Evolutionary conservation across 148 eudicot genomes (phyloP).

Genomic region (Spergularia marina): DNA sequence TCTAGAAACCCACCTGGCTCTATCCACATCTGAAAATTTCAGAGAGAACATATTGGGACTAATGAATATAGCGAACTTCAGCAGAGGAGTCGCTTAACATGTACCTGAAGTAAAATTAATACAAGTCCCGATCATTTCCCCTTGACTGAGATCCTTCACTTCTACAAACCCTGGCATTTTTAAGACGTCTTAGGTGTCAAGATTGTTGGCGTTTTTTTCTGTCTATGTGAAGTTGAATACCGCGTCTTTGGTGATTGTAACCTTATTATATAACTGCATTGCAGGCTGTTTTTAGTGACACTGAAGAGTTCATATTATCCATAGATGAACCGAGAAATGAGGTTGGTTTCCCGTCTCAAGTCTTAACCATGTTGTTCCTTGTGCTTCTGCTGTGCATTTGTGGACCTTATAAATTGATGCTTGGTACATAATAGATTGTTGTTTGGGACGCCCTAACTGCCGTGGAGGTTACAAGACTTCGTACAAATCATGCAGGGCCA

Average conservation of each 20-base stretch:
- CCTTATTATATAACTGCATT: conserved; percentile 27
- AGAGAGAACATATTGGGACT: too few relatives aligned
- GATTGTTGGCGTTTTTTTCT: not conserved
- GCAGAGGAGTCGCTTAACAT: too few relatives aligned
- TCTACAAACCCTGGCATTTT: too few relatives aligned
- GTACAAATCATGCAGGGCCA: conserved; percentile 60
- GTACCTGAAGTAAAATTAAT: too few relatives aligned
- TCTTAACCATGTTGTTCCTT: not conserved
- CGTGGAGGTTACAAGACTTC: conserved; percentile 64
- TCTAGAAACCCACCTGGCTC: too few relatives aligned
- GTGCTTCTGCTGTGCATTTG: not conserved
- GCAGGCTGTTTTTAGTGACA: conserved; percentile 79
- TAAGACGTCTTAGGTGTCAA: too few relatives aligned
- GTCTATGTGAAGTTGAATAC: too few relatives aligned
- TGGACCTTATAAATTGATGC: not conserved
- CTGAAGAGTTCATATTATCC: conserved; percentile 73
- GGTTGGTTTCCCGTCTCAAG: conserved; percentile 34
- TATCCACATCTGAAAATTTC: too few relatives aligned
- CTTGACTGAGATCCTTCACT: too few relatives aligned
- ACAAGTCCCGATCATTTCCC: too few relatives aligned
- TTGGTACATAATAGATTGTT: conserved; percentile 41
- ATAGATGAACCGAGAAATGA: conserved; percentile 80
- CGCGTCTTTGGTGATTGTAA: not conserved
- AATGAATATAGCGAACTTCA: too few relatives aligned
- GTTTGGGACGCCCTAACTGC: conserved; percentile 80